Evolutionary conservation across 225 moss, liverwort and hornwort genomes (phyloP), one percentile per base, ranked within the genome.

Genomic region (Marchantia polymorpha): DNA sequence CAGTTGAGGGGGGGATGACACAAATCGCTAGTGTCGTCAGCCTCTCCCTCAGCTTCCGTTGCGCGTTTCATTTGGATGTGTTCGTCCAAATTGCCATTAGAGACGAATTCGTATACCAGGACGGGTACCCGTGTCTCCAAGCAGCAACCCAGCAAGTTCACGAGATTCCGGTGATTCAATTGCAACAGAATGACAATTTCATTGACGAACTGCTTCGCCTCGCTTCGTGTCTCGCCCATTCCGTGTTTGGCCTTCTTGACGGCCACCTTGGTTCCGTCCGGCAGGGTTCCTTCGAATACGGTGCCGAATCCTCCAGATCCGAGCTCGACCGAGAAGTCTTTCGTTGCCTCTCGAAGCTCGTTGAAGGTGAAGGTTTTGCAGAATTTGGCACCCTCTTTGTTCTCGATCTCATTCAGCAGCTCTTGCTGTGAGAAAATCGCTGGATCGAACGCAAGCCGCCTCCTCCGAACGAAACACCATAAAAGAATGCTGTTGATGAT

Each of bases 121-220:
- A 69, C 47, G 26, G 76, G 30, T 23, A 64, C 66, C 12, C 23
- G 30, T 26, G 51, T 76, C 69, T 39, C 69, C 69, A 82, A 46
- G 76, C 82, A 82, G 56, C 82, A 82, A 25, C 82, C 82, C 82
- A 82, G 30, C 31, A 82, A 54, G 1, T 56, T 63, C 10, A 82
- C 82, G 12, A 82, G 82, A 68, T 82, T 54, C 19, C 69, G 66
- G 66, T 82, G 82, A 68, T 82, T 69, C 51, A 82, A 54, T 48
- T 77, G 76, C 22, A 76, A 76, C 39, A 82, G 50, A 52, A 82
- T 82, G 23, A 29, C 22, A 16, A 82, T 76, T 66, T 82, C 82
- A 68, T 82, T 82, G 3, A 82, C 15, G 54, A 82, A 68, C 76
- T 82, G 76, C 55, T 68, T 77, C 19, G 46, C 58, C 15, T 76